A percentile compares a stretch with the other conserved stretches of the same genome.
phyloP scores from a whole-genome alignment of 495 filamentous ascomycete genomes.

The Physcia stellaris region DNA sequence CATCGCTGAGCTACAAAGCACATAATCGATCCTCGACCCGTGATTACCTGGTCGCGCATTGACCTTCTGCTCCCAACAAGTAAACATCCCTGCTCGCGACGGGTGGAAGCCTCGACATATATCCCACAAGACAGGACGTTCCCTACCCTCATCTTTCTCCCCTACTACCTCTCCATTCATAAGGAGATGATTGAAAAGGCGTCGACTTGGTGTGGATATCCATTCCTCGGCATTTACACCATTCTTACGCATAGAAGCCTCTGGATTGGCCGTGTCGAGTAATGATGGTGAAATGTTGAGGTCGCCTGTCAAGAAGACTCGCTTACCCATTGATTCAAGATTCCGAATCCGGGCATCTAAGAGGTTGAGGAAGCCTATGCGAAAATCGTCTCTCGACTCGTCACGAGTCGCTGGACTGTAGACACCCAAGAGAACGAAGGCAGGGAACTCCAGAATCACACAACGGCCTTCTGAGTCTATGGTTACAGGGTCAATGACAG shows the following conservation, averaged over 20 bases:
- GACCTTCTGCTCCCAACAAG: slow-evolving; percentile 80
- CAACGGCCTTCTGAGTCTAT: slow-evolving; percentile 89
- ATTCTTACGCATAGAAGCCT: slow-evolving; percentile 58
- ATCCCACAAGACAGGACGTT: slow-evolving; percentile 69
- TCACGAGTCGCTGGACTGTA: slow-evolving; percentile 85
- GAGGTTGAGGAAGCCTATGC: slow-evolving; percentile 63
- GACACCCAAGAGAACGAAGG: slow-evolving; percentile 81
- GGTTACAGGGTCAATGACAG: slow-evolving; percentile 47
- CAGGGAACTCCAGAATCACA: slow-evolving; percentile 87
- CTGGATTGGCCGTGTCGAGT: slow-evolving; percentile 57
- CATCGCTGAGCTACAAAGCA: slow-evolving; percentile 71
- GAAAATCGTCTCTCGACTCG: slow-evolving; percentile 70
- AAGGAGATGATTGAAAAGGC: slow-evolving; percentile 74
- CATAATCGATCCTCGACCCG: slow-evolving; percentile 85
- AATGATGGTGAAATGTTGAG: slow-evolving; percentile 72
- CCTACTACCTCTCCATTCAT: slow-evolving; percentile 57
- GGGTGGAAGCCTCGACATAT: slow-evolving; percentile 76
- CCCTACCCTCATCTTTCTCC: slow-evolving; percentile 55
- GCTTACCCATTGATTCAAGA: slow-evolving; percentile 64
- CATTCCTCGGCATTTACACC: slow-evolving; percentile 52
- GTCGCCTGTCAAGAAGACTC: slow-evolving; percentile 75
- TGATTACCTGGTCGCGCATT: slow-evolving; percentile 85
- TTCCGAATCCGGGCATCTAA: slow-evolving; percentile 77
- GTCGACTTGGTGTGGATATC: slow-evolving; percentile 58
- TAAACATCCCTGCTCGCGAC: slow-evolving; percentile 77